Evolutionary conservation across 169 alveolate species (phyloP), one percentile per base, ranked within the genome.

Genomic region (Cryptosporidium baileyi): DNA sequence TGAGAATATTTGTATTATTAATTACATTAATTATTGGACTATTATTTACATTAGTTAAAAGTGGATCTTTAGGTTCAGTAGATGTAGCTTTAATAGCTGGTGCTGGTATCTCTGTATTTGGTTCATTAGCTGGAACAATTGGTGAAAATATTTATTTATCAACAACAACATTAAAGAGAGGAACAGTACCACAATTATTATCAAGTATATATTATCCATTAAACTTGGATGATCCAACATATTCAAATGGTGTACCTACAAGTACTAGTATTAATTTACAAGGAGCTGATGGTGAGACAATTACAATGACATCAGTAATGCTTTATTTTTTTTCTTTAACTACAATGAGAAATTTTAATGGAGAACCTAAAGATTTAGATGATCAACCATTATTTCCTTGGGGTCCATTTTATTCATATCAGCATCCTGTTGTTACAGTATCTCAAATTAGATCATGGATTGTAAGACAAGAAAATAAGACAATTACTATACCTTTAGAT

Each of bases 361-460:
- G 85, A 0, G 60, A 74, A 40, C 85, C 85, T 22, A 74, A 74
- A 15, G 74, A 51, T 26, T 36, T 74, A 7, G 85, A 74, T 17
- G 36, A 17, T 47, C 85, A 74, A 38, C 85, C 85, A 74, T n/a
- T 74, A 52, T 74, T 74, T 54, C 85, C 85, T 2, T 74, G 85
- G 85, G 85, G 85, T 0, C 85, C 85, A 22, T 9, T 74, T 17
- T 74, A 74, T 24, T 74, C 85, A n/a, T 74, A 74, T 54, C 85
- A 74, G 19, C 85, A 74, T 17, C 85, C 85, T 5, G 67, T 74
- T n/a, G 85, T 74, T 2, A 74, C 85, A 17, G 67, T 57, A 19
- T 74, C 85, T 38, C 85, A 74, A 74, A 74, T 74, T 9, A 74
- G 85, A 51, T 51, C 85, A 13, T 74, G 85, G 85, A 49, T 74